Conservation (phyloP, 139 green algal genomes). For the Tetraselmis chui region DNA sequence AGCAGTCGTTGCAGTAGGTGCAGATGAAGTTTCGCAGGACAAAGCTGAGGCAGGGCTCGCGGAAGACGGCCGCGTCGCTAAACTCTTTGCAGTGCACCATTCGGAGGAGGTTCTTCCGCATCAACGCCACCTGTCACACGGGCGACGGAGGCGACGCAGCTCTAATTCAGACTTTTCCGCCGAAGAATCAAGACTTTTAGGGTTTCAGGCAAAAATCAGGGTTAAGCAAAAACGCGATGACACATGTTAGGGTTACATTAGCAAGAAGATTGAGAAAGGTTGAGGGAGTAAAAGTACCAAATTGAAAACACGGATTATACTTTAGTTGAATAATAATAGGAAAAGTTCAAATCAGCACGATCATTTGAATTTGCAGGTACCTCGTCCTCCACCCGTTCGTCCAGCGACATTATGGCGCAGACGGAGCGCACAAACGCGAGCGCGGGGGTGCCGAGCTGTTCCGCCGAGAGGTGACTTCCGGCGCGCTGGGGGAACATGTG, state of each 20-base stretch:
- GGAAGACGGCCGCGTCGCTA: slow-evolving; percentile 53
- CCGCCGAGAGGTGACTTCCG: slow-evolving; percentile 64
- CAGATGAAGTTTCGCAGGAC: slow-evolving; percentile 83
- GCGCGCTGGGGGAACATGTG: slow-evolving; percentile 71
- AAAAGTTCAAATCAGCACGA: no score
- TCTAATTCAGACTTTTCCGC: no score
- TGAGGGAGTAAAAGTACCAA: no score
- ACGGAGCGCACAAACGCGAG: slow-evolving; percentile 76
- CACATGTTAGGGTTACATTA: no score
- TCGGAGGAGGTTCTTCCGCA: slow-evolving; percentile 74
- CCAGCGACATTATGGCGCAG: slow-evolving; percentile 68
- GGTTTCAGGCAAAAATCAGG: no score
- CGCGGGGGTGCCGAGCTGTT: slow-evolving; percentile 67
- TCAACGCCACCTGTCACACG: slow-evolving; percentile 47
- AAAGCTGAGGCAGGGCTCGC: slow-evolving; percentile 76
- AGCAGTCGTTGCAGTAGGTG: slow-evolving; percentile 80
- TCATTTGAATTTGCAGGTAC: no score
- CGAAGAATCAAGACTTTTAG: no score
- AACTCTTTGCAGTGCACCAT: slow-evolving; percentile 83
- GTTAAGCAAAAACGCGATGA: no score
- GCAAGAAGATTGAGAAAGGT: no score
- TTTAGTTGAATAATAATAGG: no score
- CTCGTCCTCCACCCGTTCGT: slow-evolving; percentile 41
- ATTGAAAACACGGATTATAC: no score
- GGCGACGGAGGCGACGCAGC: no score